A percentile compares a stretch with the other conserved stretches of the same genome.
Conservation (phyloP, 129 eudicot species). For the Apium graveolens region DNA sequence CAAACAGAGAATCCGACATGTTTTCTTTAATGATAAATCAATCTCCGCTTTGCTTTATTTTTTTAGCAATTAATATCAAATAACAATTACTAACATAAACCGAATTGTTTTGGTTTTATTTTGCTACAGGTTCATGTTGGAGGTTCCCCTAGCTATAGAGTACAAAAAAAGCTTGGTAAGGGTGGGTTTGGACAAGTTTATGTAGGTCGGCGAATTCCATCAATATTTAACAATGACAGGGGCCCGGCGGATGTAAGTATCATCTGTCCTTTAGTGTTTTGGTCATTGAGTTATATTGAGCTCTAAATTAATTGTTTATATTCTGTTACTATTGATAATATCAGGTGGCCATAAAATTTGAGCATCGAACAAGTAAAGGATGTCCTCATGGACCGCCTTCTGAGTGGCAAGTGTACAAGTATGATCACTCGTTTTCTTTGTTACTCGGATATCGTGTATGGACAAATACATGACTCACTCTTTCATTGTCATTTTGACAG, state of each 20-base stretch:
- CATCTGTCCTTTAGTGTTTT: constrained; percentile 1
- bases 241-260: constrained; percentile 66
- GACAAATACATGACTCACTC: neutral
- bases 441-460: neutral
- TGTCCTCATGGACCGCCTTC: constrained; percentile 83
- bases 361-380: constrained; percentile 86
- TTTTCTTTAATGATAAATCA: no score
- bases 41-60: neutral
- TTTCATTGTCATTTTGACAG: constrained; percentile 19
- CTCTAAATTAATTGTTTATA: neutral
- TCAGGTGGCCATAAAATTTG: constrained; percentile 88
- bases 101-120: constrained; percentile 9
- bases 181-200: constrained; percentile 98
- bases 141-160: constrained; percentile 59
- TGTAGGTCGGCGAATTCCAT: constrained; percentile 62
- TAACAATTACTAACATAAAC: neutral
- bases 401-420: constrained; percentile 96
- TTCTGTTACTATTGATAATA: neutral
- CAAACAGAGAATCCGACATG: neutral
- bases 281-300: neutral
- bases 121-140: constrained; percentile 68
- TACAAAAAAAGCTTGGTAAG: constrained; percentile 77
- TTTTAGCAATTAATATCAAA: neutral
- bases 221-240: constrained; percentile 50
- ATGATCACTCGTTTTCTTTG: constrained; percentile 17